These are phyloP conservation scores for Camellia japonica DNA, from an alignment of 148 eudicot genomes.

Conservation along the genomic window DNA sequence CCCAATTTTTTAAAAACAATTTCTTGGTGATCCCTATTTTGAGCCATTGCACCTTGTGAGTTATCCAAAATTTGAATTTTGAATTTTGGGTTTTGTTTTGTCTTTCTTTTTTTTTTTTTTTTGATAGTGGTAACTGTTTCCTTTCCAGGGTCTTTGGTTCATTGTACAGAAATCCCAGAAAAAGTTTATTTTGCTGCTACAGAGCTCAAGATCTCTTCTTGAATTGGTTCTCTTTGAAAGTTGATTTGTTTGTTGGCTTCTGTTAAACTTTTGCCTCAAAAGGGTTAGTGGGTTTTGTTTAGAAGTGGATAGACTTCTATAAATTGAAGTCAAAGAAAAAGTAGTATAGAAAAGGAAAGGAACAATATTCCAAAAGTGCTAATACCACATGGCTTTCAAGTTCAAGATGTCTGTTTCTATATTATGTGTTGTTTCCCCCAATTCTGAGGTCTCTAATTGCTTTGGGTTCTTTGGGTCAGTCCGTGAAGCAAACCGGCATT, in stretches of 20 bases:
- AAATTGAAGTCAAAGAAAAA: background rate
- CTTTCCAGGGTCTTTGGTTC: background rate
- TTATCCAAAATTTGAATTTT: background rate
- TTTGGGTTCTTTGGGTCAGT: conserved; percentile 44
- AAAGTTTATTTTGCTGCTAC: background rate
- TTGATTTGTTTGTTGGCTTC: background rate
- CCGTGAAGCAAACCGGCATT: conserved; percentile 26
- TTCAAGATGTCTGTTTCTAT: conserved; percentile 73
- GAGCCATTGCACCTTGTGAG: background rate
- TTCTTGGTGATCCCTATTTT: background rate
- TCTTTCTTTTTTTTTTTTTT: too few relatives aligned
- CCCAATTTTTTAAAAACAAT: background rate
- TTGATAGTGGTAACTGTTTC: background rate
- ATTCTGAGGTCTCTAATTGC: conserved; percentile 54
- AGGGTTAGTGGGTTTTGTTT: conserved; percentile 9
- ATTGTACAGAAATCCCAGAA: background rate
- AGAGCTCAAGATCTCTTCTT: conserved; percentile 14
- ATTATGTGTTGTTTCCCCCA: conserved; percentile 69
- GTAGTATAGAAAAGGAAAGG: background rate
- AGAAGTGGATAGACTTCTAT: conserved; percentile 5
- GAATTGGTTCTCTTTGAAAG: conserved; percentile 2
- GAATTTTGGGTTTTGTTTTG: background rate
- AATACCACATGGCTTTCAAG: background rate
- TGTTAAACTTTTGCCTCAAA: background rate
- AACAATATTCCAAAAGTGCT: conserved; percentile 1